Evolutionary conservation across 805 yeast genomes (phyloP), one percentile per base, ranked within the genome.

Genomic region (Yarrowia osloensis): DNA sequence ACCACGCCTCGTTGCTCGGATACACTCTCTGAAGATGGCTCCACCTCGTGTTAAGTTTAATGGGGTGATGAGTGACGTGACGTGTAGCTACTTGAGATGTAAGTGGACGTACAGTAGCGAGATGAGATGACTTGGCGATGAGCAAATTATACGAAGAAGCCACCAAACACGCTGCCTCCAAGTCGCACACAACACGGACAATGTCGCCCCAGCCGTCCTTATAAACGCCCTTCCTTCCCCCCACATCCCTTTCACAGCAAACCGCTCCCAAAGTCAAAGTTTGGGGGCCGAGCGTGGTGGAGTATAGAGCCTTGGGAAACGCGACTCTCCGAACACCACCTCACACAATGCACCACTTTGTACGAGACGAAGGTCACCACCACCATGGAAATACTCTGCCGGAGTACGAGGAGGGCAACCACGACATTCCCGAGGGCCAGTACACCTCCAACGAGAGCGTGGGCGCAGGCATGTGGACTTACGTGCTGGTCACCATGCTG

Each of bases 401-500:
- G n/a, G 63, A 26, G 47, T 57, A 26, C 63, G 63, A 57, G 47
- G 63, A 57, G 42, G 63, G 63, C 49, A 57, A 57, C 49, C 63
- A 57, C 63, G 49, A 39, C 37, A 57, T 57, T 26, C 63, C 63
- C 49, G 49, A 39, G 35, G 63, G 63, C 47, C 47, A 39, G 49
- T 57, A 57, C 63, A 57, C 63, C 5, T 57, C 63, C 47, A 57
- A 57, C 63, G 63, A 57, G 26, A 57, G 63, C n/a, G 54, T 61
- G 29, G 66, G 66, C n/a, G 66, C 66, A 3, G 67, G n/a, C 13
- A 63, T 73, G 61, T 73, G 73, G 73, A 67, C 75, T 15, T 81
- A 79, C 65, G 75, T 80, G 21, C 67, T 72, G 17, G 65, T 78
- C 29, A 75, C 78, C 74, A 70, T 72, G 40, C 21, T 77, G 13